Evolutionary conservation across 2,329 filamentous ascomycete species (phyloP).

Genomic region (Raffaelea arxii): DNA sequence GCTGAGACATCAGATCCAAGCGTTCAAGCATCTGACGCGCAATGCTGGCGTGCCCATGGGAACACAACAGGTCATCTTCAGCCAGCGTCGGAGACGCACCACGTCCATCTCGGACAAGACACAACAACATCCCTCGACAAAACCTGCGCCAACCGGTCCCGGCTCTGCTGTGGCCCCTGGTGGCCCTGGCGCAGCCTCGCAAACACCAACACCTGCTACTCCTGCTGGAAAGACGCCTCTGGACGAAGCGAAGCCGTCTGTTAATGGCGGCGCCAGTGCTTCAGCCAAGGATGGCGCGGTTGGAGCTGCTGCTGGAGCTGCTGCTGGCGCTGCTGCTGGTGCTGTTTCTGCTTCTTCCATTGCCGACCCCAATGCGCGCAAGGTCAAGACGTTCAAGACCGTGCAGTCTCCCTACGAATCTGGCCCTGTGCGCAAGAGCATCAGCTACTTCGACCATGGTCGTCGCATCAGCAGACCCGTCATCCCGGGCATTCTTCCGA

Average conservation of each 20-base stretch:
- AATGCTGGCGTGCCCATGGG: conserved; percentile 71
- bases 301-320: conserved; percentile 9
- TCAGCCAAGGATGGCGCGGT: conserved; percentile 10
- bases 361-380: conserved; percentile 22
- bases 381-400: conserved; percentile 53
- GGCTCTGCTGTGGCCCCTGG: conserved; percentile 16
- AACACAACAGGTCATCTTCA: conserved; percentile 76
- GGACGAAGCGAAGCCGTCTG: conserved; percentile 22
- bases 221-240: conserved; percentile 23
- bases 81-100: conserved; percentile 53
- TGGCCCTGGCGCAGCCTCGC: conserved; percentile 18
- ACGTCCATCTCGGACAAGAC: conserved; percentile 39
- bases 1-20: conserved; percentile 76
- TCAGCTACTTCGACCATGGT: conserved; percentile 73
- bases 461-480: conserved; percentile 67
- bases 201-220: conserved; percentile 20
- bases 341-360: conserved; percentile 15
- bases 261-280: too few relatives aligned
- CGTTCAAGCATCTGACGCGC: conserved; percentile 83
- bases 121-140: conserved; percentile 27
- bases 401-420: conserved; percentile 64
- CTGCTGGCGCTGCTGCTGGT: conserved; percentile 18
- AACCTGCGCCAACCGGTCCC: conserved; percentile 3
- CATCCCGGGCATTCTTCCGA: conserved; percentile 80
- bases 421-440: conserved; percentile 42